Percentiles rank a stretch among this genome's conserved stretches.
phyloP scores from a whole-genome alignment of 2,329 filamentous ascomycete species.

The Rhinocladiella similis region DNA sequence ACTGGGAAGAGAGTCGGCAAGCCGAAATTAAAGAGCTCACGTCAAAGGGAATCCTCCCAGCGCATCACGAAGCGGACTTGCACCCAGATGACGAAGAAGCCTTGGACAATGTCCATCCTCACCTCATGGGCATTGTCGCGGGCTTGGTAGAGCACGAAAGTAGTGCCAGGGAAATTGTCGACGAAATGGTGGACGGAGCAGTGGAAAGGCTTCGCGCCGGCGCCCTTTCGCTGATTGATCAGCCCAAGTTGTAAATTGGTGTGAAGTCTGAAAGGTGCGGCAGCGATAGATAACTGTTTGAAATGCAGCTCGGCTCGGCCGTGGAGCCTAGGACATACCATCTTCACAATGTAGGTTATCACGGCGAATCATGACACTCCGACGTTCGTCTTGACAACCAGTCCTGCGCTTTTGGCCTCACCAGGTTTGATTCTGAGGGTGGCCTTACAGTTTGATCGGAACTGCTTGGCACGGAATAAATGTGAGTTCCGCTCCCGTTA shows the following conservation, averaged over 20 bases:
- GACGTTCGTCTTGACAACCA: too few species aligned
- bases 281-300: too few species aligned
- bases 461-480: too few species aligned
- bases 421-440: too few species aligned
- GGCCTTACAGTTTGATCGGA: too few species aligned
- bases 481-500: too few species aligned
- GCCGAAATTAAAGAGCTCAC: conserved; percentile 80
- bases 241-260: background rate
- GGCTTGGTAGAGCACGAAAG: conserved; percentile 81
- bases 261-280: too few species aligned
- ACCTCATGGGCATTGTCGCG: conserved; percentile 87
- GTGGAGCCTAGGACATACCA: too few species aligned
- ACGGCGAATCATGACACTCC: too few species aligned
- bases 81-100: conserved; percentile 69
- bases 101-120: conserved; percentile 78
- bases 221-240: background rate
- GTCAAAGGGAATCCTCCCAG: conserved; percentile 75
- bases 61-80: conserved; percentile 82
- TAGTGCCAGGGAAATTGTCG: conserved; percentile 76
- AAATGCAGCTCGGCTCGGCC: too few species aligned
- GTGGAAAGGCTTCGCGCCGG: conserved; percentile 53
- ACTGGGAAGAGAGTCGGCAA: conserved; percentile 69
- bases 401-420: too few species aligned
- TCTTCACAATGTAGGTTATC: too few species aligned
- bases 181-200: conserved; percentile 79